Evolutionary conservation across 2,329 filamentous ascomycete genomes (phyloP).

Genomic region (Neofusicoccum ribis): DNA sequence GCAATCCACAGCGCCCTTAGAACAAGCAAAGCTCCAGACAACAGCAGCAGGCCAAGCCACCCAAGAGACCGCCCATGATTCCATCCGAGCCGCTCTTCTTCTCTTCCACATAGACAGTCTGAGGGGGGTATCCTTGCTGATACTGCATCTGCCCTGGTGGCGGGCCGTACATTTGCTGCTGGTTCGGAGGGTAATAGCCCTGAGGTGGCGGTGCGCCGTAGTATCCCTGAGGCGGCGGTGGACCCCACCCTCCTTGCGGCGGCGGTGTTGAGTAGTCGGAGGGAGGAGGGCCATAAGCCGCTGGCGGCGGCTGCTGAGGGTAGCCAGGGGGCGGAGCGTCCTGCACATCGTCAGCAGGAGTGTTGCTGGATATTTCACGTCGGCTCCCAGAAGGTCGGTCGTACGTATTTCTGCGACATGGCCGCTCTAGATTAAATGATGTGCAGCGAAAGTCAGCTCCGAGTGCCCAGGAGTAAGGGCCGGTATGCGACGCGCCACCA

Average conservation of each 20-base stretch:
- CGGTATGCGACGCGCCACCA: neutral
- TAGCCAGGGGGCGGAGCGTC: conserved; percentile 12
- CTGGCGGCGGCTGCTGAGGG: conserved; percentile 9
- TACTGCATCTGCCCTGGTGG: conserved; percentile 9
- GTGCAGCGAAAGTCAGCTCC: neutral
- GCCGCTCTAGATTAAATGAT: neutral
- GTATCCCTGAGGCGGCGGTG: neutral
- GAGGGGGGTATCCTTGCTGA: conserved; percentile 11
- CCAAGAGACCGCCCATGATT: neutral
- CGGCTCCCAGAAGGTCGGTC: neutral
- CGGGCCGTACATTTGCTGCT: conserved; percentile 7
- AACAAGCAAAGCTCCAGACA: conserved; percentile 7
- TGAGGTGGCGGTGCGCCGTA: conserved; percentile 2
- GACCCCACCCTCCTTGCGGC: neutral
- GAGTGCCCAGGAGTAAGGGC: neutral
- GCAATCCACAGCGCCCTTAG: neutral
- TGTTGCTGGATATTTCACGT: no score
- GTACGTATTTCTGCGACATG: conserved; percentile 8
- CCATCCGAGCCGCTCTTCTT: conserved; percentile 10
- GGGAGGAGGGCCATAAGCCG: conserved; percentile 6
- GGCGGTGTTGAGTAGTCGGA: conserved; percentile 6
- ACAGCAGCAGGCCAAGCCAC: conserved; percentile 8
- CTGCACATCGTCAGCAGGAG: neutral
- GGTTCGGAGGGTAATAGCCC: conserved; percentile 4
- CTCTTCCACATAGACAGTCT: neutral